phyloP scores from a whole-genome alignment of 169 alveolate genomes.

The Plasmodium knowlesi region DNA sequence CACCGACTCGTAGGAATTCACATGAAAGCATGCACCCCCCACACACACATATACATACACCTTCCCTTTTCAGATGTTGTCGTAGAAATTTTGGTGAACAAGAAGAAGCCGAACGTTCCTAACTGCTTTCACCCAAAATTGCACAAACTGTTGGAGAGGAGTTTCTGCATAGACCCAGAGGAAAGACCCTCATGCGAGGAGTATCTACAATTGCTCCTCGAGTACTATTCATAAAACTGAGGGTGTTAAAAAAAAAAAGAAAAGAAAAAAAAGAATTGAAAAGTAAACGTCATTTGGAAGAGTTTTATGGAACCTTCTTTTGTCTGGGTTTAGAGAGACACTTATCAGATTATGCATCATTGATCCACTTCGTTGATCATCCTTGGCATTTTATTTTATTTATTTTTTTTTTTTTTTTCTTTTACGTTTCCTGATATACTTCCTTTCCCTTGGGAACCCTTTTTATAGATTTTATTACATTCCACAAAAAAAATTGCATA shows the following conservation, averaged over 20 bases:
- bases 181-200: constrained; percentile 76
- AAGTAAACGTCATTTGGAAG: not conserved
- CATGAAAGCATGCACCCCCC: not conserved
- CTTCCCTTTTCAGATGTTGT: constrained; percentile 56
- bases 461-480: not conserved
- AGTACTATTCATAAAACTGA: not conserved
- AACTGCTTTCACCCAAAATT: constrained; percentile 76
- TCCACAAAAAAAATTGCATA: not conserved
- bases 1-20: not conserved
- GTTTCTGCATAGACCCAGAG: constrained; percentile 72
- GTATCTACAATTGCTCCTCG: constrained; percentile 16
- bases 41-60: not conserved
- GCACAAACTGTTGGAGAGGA: constrained; percentile 23
- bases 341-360: not conserved
- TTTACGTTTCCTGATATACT: not conserved
- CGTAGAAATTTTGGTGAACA: constrained; percentile 74
- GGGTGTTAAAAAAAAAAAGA: not conserved
- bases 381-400: not conserved
- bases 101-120: constrained; percentile 77
- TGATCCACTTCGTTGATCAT: not conserved
- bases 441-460: not conserved
- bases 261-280: not conserved
- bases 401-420: not conserved
- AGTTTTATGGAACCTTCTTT: not conserved
- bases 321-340: not conserved